These are phyloP conservation scores for Lentinula lateritia DNA, from an alignment of 768 basidiomycete genomes.

Conservation along the genomic window DNA sequence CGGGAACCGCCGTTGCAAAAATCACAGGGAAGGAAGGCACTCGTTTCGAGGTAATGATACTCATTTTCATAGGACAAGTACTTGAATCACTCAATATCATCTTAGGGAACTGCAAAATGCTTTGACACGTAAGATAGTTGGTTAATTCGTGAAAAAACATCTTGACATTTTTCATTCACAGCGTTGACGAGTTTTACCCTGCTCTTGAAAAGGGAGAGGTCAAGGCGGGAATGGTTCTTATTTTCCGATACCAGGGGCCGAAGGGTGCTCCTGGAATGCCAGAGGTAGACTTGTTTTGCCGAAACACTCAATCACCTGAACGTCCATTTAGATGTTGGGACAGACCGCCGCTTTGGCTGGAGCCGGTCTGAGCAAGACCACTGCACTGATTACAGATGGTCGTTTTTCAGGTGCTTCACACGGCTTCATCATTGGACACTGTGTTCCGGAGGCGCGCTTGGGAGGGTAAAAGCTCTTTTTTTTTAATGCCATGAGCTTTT, in stretches of 20 bases:
- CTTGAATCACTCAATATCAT: not conserved
- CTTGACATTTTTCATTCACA: slow-evolving; percentile 16
- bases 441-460: slow-evolving; percentile 38
- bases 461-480: not conserved
- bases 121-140: slow-evolving; percentile 54
- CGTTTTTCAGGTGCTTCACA: slow-evolving; percentile 68
- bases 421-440: slow-evolving; percentile 48
- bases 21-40: slow-evolving; percentile 90
- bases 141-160: not conserved
- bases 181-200: slow-evolving; percentile 66
- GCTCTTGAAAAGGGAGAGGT: slow-evolving; percentile 72
- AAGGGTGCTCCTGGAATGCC: slow-evolving; percentile 94
- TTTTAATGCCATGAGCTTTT: not conserved
- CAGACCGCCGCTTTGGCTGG: slow-evolving; percentile 84
- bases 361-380: slow-evolving; percentile 72
- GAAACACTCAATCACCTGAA: not conserved
- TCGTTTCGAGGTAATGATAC: slow-evolving; percentile 59
- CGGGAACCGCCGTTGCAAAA: slow-evolving; percentile 86
- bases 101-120: slow-evolving; percentile 63
- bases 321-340: slow-evolving; percentile 9
- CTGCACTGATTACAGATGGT: slow-evolving; percentile 84
- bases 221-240: slow-evolving; percentile 66
- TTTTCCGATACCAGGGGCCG: slow-evolving; percentile 87
- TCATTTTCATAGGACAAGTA: not conserved
- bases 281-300: slow-evolving; percentile 37